Evolutionary conservation across 148 eudicot genomes (phyloP), one percentile per base, ranked within the genome.

Genomic region (Amaranthus cruentus): DNA sequence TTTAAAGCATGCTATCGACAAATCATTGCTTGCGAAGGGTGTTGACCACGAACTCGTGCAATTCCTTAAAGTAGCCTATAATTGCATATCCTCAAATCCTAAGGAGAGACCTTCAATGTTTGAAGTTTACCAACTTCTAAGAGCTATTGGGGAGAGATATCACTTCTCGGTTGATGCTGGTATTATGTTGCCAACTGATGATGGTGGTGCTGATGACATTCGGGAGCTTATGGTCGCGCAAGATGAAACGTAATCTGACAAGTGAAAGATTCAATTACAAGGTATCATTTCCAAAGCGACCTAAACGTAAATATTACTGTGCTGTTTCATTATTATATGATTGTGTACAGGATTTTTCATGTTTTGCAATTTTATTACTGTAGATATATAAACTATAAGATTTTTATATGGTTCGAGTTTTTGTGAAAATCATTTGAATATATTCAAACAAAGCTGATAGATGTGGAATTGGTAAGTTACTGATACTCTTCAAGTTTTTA

Each of bases 21-120:
- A 43, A 68, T 78, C 88, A 14, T 79, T 89, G 78, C 58, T 73
- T 15, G 84, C 81, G 18, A 89, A 83, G 76, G 87, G 90, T 38
- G 74, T 64, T 7, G 87, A 84, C 70, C 70, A 77, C 1, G 93
- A 89, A 81, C 53, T 89, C 66, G 77, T 78, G 60, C 93, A 87
- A 75, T 83, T 85, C 62, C 80, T 89, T 18, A 89, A 87, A 77
- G 82, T 89, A 58, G 93, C 93, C 4, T 76, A 79, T 59, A 83
- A 75, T 14, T 89, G 93, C 50, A 85, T 89, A 3, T 58, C 79
- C 54, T 76, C 74, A 50, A 82, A 73, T 72, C 87, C 77, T 7
- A 89, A 89, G 76, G 90, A 89, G 79, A 84, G 93, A 82, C 93
- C 93, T 12, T 83, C 87, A 6, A 89, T 89, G 93, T 87, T 83